Evolutionary conservation across 108 stramenopile genomes (phyloP).

Genomic region (Hondaea fermentalgiana): DNA sequence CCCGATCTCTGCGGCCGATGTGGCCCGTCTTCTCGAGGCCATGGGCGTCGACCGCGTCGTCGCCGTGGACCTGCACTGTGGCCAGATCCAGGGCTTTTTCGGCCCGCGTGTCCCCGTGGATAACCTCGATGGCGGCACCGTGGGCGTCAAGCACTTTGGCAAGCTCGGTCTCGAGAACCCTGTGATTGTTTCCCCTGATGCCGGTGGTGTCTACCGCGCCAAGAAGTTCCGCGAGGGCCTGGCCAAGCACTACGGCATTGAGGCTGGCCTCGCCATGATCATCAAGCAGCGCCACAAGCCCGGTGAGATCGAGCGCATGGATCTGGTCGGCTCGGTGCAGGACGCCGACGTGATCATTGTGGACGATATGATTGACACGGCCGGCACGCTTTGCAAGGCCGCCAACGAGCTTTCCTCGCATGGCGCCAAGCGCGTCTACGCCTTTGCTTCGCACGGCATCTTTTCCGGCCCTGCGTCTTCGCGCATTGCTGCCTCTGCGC

Average conservation of each 20-base stretch:
- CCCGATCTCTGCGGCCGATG: constrained; percentile 97
- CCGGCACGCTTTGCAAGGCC: constrained; percentile 94
- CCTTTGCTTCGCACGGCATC: constrained; percentile 96
- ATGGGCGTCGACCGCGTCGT: constrained; percentile 99
- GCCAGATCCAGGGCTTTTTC: constrained; percentile 92
- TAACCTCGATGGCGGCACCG: constrained; percentile 94
- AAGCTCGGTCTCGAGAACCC: constrained; percentile 95
- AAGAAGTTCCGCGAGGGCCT: constrained; percentile 94
- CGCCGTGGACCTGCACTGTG: constrained; percentile 98
- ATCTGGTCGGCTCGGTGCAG: constrained; percentile 93
- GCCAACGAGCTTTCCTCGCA: constrained; percentile 82
- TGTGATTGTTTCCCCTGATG: constrained; percentile 97
- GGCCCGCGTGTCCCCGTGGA: constrained; percentile 95
- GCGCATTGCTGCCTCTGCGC: constrained; percentile 78
- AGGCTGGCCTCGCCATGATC: constrained; percentile 97
- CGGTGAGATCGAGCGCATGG: constrained; percentile 87
- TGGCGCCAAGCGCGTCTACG: constrained; percentile 93
- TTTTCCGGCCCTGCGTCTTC: constrained; percentile 91
- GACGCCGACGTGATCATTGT: constrained; percentile 97
- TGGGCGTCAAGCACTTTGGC: constrained; percentile 96
- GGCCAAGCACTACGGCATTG: constrained; percentile 59
- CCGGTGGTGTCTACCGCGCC: constrained; percentile 97
- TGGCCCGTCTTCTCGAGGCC: constrained; percentile 93
- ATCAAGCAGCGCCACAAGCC: constrained; percentile 98
- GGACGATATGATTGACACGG: constrained; percentile 99